These are phyloP conservation scores for Blastobotrys arbuscula DNA, from an alignment of 1,139 yeast species.

Conservation along the genomic window DNA sequence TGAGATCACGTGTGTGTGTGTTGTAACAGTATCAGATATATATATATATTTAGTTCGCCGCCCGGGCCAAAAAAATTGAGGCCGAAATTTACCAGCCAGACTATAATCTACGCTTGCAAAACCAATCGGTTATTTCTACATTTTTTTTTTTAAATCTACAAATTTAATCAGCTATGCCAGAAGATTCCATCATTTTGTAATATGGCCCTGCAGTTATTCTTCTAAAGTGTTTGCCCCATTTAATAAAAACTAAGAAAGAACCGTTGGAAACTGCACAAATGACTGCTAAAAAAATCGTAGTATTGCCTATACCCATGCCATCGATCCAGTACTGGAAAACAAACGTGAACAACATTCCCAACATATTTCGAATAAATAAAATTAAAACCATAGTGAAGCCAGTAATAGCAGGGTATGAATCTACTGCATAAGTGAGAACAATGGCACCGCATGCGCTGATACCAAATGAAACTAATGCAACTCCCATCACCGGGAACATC, in stretches of 20 bases:
- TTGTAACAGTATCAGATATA: no score
- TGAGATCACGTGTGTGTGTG: no score
- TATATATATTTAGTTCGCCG: no score
- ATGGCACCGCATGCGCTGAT: constrained; percentile 49
- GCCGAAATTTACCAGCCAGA: no score
- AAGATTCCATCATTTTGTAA: constrained; percentile 3
- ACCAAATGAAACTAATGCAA: constrained; percentile 44
- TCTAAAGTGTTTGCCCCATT: constrained; percentile 16
- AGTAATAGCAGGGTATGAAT: constrained; percentile 46
- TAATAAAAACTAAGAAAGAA: constrained; percentile 13
- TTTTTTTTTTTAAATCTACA: no score
- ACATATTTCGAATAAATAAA: constrained; percentile 21
- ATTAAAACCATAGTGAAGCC: constrained; percentile 44
- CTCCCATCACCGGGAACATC: constrained; percentile 38
- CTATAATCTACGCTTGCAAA: not conserved
- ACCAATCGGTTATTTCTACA: not conserved
- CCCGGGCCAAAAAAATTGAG: no score
- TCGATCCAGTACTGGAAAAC: constrained; percentile 19
- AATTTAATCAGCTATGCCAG: not conserved
- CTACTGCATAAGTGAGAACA: constrained; percentile 47
- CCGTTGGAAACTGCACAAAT: constrained; percentile 15
- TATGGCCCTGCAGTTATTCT: constrained; percentile 14
- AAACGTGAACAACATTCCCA: constrained; percentile 16
- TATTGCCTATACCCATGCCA: constrained; percentile 14
- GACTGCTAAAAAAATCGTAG: constrained; percentile 16